phyloP scores from a whole-genome alignment of 345 rosid genomes.

The Citrus sinensis region DVS_A1.0 CM039168.1:26924501-26925000 shows the following conservation, averaged over 20 bases:
- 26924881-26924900: not conserved
- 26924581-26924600: not conserved
- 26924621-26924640: not conserved
- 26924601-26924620: not conserved
- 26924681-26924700: not conserved
- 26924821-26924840: not conserved
- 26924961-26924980: conserved; percentile 30
- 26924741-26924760: too few relatives aligned
- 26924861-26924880: conserved; percentile 10
- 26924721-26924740: not conserved
- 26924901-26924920: not conserved
- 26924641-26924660: not conserved
- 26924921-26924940: not conserved
- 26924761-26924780: too few relatives aligned
- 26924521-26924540: not conserved
- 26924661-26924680: not conserved
- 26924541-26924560: not conserved
- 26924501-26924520: not conserved
- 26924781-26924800: too few relatives aligned
- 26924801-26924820: not conserved
- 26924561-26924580: too few relatives aligned
- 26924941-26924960: conserved; percentile 25
- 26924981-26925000: not conserved
- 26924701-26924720: not conserved
- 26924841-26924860: not conserved